Evolutionary conservation across 2,329 filamentous ascomycete species (phyloP).

Genomic region (Parastagonospora nodorum): DNA sequence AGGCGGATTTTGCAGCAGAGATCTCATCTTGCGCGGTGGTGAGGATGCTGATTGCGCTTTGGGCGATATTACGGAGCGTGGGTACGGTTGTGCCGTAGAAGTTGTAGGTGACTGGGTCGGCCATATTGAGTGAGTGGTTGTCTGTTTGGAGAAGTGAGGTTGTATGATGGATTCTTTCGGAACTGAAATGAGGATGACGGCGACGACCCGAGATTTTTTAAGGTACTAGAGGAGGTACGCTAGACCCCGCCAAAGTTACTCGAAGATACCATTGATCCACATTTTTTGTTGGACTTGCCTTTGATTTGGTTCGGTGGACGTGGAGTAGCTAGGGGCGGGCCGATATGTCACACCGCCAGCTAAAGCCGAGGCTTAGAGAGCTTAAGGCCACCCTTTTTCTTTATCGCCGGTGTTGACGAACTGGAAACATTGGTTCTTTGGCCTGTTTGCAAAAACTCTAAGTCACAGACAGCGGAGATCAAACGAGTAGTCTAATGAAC

Average conservation of each 20-base stretch:
- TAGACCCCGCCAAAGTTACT: not conserved
- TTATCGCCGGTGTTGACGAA: too few relatives aligned
- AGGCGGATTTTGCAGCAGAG: conserved; percentile 4
- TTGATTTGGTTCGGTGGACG: not conserved
- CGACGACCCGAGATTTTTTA: not conserved
- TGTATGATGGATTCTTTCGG: not conserved
- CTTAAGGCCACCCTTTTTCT: too few relatives aligned
- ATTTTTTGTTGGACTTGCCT: not conserved
- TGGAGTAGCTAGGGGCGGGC: not conserved
- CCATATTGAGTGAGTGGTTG: not conserved
- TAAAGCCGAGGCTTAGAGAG: not conserved
- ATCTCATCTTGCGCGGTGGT: conserved; percentile 21
- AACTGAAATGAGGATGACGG: not conserved
- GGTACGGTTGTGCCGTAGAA: conserved; percentile 26
- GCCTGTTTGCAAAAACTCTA: too few relatives aligned
- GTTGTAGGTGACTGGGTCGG: conserved; percentile 1
- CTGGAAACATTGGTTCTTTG: too few relatives aligned
- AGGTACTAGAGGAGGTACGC: not conserved
- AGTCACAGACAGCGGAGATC: too few relatives aligned
- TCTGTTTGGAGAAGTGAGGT: not conserved
- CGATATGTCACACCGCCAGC: not conserved
- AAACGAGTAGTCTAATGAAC: too few relatives aligned
- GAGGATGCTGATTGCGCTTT: conserved; percentile 20
- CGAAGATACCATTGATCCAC: not conserved
- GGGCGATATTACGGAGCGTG: conserved; percentile 10